Percentiles rank a stretch among this genome's conserved stretches.
Conservation (phyloP, 352 stramenopile genomes). For the Phytophthora megakarya region DNA sequence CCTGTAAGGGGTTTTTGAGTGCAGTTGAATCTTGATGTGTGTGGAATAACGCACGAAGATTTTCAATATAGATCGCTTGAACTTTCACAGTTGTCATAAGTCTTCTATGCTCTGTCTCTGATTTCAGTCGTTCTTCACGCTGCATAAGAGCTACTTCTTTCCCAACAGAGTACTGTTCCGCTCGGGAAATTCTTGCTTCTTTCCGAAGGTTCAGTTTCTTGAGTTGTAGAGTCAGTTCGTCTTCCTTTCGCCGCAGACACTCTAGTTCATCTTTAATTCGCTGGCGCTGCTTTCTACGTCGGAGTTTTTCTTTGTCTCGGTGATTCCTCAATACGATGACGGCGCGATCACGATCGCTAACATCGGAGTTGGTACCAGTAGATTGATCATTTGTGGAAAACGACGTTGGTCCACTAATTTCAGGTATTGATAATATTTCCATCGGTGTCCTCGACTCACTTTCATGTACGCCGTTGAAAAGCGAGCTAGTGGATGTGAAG, state of each 20-base stretch:
- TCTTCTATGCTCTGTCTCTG: constrained; percentile 8
- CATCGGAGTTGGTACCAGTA: not conserved
- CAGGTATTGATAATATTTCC: not conserved
- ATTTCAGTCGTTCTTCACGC: not conserved
- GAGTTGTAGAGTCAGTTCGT: not conserved
- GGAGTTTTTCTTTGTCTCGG: not conserved
- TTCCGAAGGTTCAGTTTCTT: not conserved
- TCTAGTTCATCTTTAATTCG: constrained; percentile 1
- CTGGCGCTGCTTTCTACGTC: not conserved
- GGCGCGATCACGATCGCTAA: not conserved
- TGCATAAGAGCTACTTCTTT: not conserved
- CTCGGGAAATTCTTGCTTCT: not conserved
- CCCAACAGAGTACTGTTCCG: constrained; percentile 1
- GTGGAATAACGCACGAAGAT: not conserved
- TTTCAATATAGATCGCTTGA: constrained; percentile 8
- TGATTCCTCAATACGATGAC: not conserved
- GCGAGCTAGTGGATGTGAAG: not conserved
- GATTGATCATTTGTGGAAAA: not conserved
- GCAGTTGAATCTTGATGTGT: not conserved
- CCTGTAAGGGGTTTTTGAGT: not conserved
- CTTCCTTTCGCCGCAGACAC: not conserved
- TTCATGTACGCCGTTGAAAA: not conserved
- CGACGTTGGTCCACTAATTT: not conserved
- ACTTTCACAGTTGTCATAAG: not conserved
- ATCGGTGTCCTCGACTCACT: too few species aligned